phyloP scores from a whole-genome alignment of 352 stramenopile species.

The Pythium brachiatum region DNA sequence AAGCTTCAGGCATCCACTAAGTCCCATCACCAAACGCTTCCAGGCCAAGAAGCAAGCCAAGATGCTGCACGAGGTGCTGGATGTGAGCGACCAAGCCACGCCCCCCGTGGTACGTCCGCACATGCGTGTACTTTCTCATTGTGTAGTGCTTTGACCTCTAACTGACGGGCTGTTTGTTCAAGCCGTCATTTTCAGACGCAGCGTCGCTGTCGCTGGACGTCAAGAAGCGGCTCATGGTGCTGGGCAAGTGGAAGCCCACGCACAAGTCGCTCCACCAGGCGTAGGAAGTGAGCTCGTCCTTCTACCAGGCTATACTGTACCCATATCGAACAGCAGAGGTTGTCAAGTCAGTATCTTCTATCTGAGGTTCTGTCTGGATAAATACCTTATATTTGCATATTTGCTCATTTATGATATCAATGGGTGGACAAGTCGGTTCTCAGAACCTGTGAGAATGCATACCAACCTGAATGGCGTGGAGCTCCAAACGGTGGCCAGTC shows the following conservation, averaged over 20 bases:
- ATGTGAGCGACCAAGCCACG: background rate
- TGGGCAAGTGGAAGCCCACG: slow-evolving; percentile 45
- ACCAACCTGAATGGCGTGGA: slow-evolving; percentile 20
- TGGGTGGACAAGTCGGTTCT: background rate
- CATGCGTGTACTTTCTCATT: background rate
- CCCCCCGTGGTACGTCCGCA: slow-evolving; percentile 9
- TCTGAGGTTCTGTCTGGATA: background rate
- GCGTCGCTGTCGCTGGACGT: slow-evolving; percentile 52
- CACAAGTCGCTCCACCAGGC: slow-evolving; percentile 17
- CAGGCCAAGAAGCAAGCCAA: slow-evolving; percentile 24
- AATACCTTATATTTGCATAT: background rate
- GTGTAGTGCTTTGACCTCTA: no score
- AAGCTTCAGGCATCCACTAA: slow-evolving; percentile 32
- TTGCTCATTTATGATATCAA: background rate
- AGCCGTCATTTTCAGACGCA: slow-evolving; percentile 38
- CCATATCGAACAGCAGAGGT: slow-evolving; percentile 22
- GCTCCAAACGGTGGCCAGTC: slow-evolving; percentile 25
- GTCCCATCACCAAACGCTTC: slow-evolving; percentile 57
- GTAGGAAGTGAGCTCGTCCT: background rate
- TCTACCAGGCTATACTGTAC: background rate
- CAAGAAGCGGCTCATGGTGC: slow-evolving; percentile 53
- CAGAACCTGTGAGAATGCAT: slow-evolving; percentile 13
- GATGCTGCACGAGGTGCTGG: background rate
- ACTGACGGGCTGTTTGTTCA: no score
- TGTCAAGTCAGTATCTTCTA: slow-evolving; percentile 3